Percentiles rank a stretch among this genome's conserved stretches.
Evolutionary conservation across 768 basidiomycete species (phyloP).

Genomic region (Rhizopogon sp.): DNA sequence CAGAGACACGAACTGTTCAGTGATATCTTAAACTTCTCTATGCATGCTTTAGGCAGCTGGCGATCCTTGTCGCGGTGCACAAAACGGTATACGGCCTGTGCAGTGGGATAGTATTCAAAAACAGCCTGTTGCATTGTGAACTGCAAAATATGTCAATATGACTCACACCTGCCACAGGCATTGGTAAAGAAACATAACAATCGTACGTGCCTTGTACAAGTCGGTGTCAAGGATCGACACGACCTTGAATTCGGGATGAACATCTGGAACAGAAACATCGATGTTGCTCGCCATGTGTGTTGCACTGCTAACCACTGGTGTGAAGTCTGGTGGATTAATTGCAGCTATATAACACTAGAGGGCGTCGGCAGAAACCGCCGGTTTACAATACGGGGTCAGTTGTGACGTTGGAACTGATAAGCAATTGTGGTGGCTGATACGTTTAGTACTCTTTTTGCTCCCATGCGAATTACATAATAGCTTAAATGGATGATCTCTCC

Average conservation of each 20-base stretch:
- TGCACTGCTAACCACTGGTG: no score
- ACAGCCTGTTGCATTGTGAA: slow-evolving; percentile 97
- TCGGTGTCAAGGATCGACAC: slow-evolving; percentile 86
- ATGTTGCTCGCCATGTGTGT: not conserved
- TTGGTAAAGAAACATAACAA: not conserved
- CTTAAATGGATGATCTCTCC: no score
- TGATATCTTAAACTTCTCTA: slow-evolving; percentile 38
- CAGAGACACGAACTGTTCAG: slow-evolving; percentile 48
- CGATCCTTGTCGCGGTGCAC: slow-evolving; percentile 68
- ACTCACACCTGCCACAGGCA: not conserved
- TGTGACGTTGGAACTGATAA: no score
- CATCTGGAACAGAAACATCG: not conserved
- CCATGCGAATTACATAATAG: no score
- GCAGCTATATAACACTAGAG: no score
- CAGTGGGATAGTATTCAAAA: slow-evolving; percentile 66
- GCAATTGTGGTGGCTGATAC: no score
- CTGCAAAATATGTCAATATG: slow-evolving; percentile 30
- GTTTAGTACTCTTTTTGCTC: no score
- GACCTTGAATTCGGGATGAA: slow-evolving; percentile 10
- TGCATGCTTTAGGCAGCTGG: slow-evolving; percentile 47
- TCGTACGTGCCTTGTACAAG: slow-evolving; percentile 75
- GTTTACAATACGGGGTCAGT: no score
- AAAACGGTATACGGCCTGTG: slow-evolving; percentile 70
- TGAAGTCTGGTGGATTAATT: no score
- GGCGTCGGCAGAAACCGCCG: no score